Conservation (phyloP, 331 rosid species). For the Pyrus hybrid region DNA sequence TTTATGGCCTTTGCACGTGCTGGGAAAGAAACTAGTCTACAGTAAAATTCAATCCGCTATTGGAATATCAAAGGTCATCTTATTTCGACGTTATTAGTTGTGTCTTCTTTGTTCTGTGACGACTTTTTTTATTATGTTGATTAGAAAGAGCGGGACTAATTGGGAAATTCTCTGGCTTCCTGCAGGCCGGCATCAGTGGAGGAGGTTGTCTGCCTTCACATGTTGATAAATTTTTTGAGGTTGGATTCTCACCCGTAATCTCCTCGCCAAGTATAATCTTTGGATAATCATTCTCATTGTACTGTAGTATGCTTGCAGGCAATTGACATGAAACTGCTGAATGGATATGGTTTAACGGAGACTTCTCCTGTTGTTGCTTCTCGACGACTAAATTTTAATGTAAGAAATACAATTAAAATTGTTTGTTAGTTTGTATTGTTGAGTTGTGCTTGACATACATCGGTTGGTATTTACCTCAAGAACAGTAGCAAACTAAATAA, state of each 20-base stretch:
- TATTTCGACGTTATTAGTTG: background rate
- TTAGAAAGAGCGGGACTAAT: conserved; percentile 14
- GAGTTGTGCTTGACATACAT: background rate
- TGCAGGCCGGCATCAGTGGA: conserved; percentile 94
- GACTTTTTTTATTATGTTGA: background rate
- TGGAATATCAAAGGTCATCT: conserved; percentile 34
- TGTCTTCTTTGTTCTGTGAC: background rate
- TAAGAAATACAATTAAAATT: conserved; percentile 28
- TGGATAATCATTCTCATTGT: background rate
- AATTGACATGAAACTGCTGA: conserved; percentile 72
- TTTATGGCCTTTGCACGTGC: conserved; percentile 62
- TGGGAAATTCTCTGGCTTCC: conserved; percentile 10
- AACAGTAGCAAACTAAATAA: background rate
- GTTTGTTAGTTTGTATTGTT: background rate
- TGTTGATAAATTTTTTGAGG: conserved; percentile 86
- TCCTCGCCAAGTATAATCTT: background rate
- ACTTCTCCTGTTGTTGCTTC: conserved; percentile 80
- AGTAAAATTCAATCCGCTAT: conserved; percentile 66
- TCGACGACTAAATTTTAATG: conserved; percentile 63
- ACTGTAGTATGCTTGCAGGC: conserved; percentile 46
- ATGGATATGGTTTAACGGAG: conserved; percentile 95
- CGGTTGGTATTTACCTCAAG: background rate
- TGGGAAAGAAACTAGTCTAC: conserved; percentile 74
- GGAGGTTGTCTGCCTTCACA: conserved; percentile 83
- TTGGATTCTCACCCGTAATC: conserved; percentile 14